phyloP scores from a whole-genome alignment of 2,329 filamentous ascomycete species.

The Nannizziopsis barbatae region DNA sequence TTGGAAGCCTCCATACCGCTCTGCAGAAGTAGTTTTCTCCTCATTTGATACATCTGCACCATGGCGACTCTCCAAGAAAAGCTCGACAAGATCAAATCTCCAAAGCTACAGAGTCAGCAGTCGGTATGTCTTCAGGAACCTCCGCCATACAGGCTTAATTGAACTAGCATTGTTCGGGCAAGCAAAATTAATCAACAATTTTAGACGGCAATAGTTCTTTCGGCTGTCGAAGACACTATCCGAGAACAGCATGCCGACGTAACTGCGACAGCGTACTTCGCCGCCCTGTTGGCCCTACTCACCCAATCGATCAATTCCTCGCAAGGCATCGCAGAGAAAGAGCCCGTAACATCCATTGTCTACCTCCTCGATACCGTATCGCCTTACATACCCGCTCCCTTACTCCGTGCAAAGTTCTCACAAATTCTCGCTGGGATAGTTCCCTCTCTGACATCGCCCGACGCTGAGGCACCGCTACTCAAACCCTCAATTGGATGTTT shows the following conservation, averaged over 20 bases:
- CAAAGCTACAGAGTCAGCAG: conserved; percentile 89
- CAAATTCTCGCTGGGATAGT: conserved; percentile 82
- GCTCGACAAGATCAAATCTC: conserved; percentile 93
- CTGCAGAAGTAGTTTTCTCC: conserved; percentile 18
- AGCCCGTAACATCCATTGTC: conserved; percentile 73
- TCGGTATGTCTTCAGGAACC: conserved; percentile 49
- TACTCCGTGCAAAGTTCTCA: conserved; percentile 88
- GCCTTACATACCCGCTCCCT: conserved; percentile 67
- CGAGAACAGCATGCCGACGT: conserved; percentile 73
- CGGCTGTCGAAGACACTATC: conserved; percentile 85
- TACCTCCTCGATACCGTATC: conserved; percentile 93
- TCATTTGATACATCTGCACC: conserved; percentile 25
- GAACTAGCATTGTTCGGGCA: conserved; percentile 12
- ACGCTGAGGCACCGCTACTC: conserved; percentile 77
- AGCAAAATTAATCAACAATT: conserved; percentile 17
- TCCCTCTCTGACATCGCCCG: conserved; percentile 65
- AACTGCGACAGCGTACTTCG: conserved; percentile 86
- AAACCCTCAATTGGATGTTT: conserved; percentile 84
- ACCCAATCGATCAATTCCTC: conserved; percentile 57
- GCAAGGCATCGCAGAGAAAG: conserved; percentile 61
- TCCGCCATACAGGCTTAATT: conserved; percentile 13
- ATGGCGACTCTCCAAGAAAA: conserved; percentile 68
- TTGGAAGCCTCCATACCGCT: background rate
- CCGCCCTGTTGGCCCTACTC: conserved; percentile 80
- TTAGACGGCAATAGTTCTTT: conserved; percentile 73